Evolutionary conservation across 441 rosid genomes (phyloP).

Genomic region (Melastoma candidum): DNA sequence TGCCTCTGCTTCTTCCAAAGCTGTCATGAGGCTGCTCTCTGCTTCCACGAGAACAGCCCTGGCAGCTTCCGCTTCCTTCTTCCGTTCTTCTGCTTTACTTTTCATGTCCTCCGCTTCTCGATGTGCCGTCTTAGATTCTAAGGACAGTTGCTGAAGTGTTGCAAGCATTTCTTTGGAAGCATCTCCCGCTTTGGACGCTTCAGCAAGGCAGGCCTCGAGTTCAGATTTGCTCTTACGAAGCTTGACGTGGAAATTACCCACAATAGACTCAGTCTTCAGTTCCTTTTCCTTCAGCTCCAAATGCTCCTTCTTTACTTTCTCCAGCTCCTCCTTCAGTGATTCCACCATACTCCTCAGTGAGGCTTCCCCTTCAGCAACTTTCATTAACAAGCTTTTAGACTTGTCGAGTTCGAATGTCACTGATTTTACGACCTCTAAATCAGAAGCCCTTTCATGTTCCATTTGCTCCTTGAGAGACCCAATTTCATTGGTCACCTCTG

Average conservation of each 20-base stretch:
- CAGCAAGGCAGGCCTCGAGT: conserved; percentile 54
- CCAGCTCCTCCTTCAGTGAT: conserved; percentile 60
- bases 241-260: conserved; percentile 69
- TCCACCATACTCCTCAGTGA: conserved; percentile 51
- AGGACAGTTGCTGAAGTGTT: conserved; percentile 56
- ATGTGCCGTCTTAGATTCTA: conserved; percentile 54
- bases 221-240: conserved; percentile 64
- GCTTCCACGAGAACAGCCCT: conserved; percentile 55
- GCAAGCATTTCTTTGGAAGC: conserved; percentile 73
- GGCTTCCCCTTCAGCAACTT: conserved; percentile 66
- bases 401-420: conserved; percentile 67
- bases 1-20: conserved; percentile 78
- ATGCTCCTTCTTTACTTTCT: conserved; percentile 65
- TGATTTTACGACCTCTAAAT: conserved; percentile 52
- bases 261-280: conserved; percentile 63
- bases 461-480: conserved; percentile 51
- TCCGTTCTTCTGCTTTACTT: conserved; percentile 52
- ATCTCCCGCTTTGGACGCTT: conserved; percentile 55
- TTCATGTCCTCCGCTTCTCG: conserved; percentile 68
- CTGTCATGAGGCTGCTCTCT: conserved; percentile 51
- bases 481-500: conserved; percentile 53
- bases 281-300: conserved; percentile 69
- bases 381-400: conserved; percentile 64
- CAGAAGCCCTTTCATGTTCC: conserved; percentile 66
- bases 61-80: conserved; percentile 55